Percentiles rank a stretch among this genome's conserved stretches.
These are phyloP conservation scores for Cornus florida DNA, from an alignment of 148 eudicot genomes.

Conservation along the genomic window DNA sequence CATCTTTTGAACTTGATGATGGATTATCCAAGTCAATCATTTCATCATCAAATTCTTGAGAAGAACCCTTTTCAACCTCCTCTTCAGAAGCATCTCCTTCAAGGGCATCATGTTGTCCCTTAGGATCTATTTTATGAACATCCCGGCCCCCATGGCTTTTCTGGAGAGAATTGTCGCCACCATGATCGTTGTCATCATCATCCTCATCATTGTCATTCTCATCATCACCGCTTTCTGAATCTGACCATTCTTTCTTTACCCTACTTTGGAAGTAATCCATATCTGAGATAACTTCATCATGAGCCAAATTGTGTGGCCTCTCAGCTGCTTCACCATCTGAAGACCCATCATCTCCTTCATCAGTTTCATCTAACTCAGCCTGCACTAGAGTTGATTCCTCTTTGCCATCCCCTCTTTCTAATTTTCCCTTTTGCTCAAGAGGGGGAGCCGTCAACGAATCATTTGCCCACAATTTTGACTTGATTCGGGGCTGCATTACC, in stretches of 20 bases:
- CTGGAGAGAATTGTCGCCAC: conserved; percentile 12
- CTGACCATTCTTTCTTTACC: conserved; percentile 85
- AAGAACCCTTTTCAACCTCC: conserved; percentile 19
- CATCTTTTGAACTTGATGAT: conserved; percentile 32
- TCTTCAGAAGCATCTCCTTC: conserved; percentile 22
- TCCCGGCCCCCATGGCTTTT: conserved; percentile 10
- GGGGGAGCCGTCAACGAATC: conserved; percentile 51
- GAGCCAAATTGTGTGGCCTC: conserved; percentile 23
- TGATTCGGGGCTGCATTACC: conserved; percentile 75
- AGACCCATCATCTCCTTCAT: conserved; percentile 22
- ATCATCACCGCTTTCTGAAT: conserved; percentile 61
- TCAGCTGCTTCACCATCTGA: conserved; percentile 26
- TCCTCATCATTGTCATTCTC: conserved; percentile 28
- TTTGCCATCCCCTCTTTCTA: conserved; percentile 18
- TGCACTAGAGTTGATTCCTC: conserved; percentile 16
- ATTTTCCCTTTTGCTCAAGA: conserved; percentile 28
- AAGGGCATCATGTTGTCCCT: conserved; percentile 16
- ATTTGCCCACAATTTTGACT: conserved; percentile 86
- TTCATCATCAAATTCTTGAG: conserved; percentile 32
- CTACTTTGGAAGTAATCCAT: conserved; percentile 82
- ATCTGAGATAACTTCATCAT: conserved; percentile 55
- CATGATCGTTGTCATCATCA: conserved; percentile 21
- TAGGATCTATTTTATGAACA: conserved; percentile 19
- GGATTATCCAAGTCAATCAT: conserved; percentile 30
- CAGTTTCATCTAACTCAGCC: conserved; percentile 24